Conservation (phyloP, 306 rosid genomes). For the Dalbergia oliveri region DNA sequence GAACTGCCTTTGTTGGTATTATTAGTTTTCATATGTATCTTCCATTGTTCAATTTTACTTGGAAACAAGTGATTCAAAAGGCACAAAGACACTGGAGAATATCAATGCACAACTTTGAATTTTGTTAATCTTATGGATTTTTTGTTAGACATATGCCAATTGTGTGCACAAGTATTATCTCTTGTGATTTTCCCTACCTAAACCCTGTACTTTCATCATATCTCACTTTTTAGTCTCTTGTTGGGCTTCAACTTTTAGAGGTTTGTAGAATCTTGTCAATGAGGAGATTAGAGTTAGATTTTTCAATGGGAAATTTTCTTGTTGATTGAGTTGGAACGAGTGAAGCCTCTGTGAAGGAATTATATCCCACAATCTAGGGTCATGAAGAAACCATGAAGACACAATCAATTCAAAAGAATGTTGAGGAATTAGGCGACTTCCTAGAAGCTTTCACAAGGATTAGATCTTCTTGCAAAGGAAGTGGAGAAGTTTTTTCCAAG, state of each 20-base stretch:
- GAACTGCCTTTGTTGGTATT: not conserved
- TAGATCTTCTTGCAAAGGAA: constrained; percentile 75
- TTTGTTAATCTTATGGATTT: not conserved
- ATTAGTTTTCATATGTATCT: not conserved
- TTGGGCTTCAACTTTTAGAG: no score
- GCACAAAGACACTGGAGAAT: not conserved
- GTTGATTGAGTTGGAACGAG: constrained; percentile 70
- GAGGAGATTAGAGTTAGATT: no score
- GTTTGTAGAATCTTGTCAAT: no score
- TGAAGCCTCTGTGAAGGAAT: constrained; percentile 58
- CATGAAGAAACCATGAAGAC: constrained; percentile 44
- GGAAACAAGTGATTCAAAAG: not conserved
- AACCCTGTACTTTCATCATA: not conserved
- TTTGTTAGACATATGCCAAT: not conserved
- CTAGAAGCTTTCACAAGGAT: constrained; percentile 69
- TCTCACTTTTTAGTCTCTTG: no score
- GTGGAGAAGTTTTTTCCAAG: constrained; percentile 74
- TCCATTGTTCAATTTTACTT: not conserved
- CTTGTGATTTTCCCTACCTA: not conserved
- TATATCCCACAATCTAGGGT: constrained; percentile 67
- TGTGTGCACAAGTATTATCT: constrained; percentile 4
- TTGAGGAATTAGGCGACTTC: constrained; percentile 52
- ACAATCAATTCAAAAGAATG: constrained; percentile 48
- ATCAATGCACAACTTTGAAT: not conserved
- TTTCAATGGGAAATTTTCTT: constrained; percentile 55